Conservation (phyloP, 208 protist genomes). For the Wallacemonas collosoma region DNA sequence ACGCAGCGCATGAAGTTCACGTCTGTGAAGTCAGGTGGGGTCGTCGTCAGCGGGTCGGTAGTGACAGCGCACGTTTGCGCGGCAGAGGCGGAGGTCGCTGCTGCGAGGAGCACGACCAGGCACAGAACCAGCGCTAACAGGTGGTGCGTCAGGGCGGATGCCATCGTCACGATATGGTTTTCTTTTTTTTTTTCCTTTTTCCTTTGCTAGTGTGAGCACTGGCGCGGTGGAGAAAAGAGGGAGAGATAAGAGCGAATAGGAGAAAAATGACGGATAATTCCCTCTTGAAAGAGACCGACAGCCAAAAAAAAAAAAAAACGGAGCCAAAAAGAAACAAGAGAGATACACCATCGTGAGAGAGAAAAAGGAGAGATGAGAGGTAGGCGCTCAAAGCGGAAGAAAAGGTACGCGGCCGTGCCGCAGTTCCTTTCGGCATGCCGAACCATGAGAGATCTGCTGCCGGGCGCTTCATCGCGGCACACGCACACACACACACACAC, state of each 20-base stretch:
- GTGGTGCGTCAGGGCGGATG: slow-evolving; percentile 1
- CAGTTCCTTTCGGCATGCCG: too few species aligned
- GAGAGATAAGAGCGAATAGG: background rate
- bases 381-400: too few species aligned
- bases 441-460: too few species aligned
- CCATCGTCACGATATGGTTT: background rate
- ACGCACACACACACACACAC: too few species aligned
- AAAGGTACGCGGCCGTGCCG: too few species aligned
- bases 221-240: background rate
- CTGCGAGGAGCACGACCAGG: background rate
- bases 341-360: too few species aligned
- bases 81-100: background rate
- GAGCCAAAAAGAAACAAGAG: too few species aligned
- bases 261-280: background rate
- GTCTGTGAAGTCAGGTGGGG: slow-evolving; percentile 24
- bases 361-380: too few species aligned
- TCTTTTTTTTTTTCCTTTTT: background rate
- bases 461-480: too few species aligned
- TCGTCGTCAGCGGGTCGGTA: slow-evolving; percentile 22
- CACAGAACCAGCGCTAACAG: background rate
- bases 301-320: slow-evolving; percentile 2
- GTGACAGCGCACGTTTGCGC: slow-evolving; percentile 26
- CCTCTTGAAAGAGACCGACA: background rate
- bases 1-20: slow-evolving; percentile 27
- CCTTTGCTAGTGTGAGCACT: too few species aligned